Evolutionary conservation across 2,329 filamentous ascomycete species (phyloP).

Genomic region (Fusarium penzigii): DNA sequence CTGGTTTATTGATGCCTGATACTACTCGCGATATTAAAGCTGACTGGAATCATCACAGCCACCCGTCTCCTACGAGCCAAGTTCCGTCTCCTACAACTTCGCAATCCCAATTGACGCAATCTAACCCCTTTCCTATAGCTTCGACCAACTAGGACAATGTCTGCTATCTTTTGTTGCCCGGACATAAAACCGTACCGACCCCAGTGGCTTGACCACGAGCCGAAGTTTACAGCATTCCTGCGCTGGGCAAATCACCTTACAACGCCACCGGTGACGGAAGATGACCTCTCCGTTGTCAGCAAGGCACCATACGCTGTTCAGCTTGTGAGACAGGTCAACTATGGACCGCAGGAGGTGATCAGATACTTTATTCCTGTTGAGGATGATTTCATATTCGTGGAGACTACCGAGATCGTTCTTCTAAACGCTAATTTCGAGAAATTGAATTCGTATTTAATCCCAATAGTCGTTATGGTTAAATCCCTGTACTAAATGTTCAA

Average conservation of each 20-base stretch:
- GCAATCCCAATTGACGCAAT: no score
- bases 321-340: slow-evolving; percentile 15
- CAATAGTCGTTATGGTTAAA: neutral
- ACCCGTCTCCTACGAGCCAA: no score
- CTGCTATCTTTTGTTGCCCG: slow-evolving; percentile 6
- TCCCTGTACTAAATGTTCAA: neutral
- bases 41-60: no score
- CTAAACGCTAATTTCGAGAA: slow-evolving; percentile 12
- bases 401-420: slow-evolving; percentile 2
- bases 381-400: neutral
- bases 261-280: neutral
- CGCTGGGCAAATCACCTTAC: neutral
- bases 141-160: neutral
- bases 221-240: slow-evolving; percentile 8
- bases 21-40: no score
- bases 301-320: slow-evolving; percentile 5
- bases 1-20: no score
- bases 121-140: no score
- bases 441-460: slow-evolving; percentile 7
- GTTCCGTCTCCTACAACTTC: no score
- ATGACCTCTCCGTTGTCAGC: neutral
- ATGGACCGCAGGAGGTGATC: slow-evolving; percentile 7
- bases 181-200: slow-evolving; percentile 4
- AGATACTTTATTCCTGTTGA: slow-evolving; percentile 9
- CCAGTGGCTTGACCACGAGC: slow-evolving; percentile 4